A percentile compares a stretch with the other conserved stretches of the same genome.
Conservation (phyloP, 2,329 filamentous ascomycete genomes). For the Colletotrichum sp. region DNA sequence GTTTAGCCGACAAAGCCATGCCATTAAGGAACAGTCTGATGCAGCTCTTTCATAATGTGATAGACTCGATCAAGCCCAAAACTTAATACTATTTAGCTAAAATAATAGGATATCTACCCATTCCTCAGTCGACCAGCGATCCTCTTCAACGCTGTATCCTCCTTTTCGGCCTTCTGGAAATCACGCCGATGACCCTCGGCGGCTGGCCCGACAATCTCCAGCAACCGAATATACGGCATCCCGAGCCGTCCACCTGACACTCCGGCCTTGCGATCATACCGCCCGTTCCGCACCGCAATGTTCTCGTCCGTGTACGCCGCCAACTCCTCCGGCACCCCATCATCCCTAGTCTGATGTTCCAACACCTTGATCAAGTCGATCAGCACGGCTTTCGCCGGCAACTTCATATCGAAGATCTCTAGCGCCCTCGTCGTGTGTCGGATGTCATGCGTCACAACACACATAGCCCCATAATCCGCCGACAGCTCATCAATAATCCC, state of each 20-base stretch:
- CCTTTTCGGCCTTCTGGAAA: neutral
- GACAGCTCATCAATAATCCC: neutral
- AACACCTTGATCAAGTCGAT: constrained; percentile 12
- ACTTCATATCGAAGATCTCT: neutral
- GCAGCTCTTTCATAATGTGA: neutral
- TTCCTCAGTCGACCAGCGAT: neutral
- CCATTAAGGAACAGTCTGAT: neutral
- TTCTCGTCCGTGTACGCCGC: neutral
- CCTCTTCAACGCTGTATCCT: neutral
- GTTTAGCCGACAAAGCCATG: neutral
- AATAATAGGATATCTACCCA: neutral
- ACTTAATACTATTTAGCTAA: fast-evolving
- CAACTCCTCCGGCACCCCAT: neutral
- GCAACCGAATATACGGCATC: neutral
- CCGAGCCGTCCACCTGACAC: neutral
- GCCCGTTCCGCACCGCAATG: neutral
- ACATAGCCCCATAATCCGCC: neutral
- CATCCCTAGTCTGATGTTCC: constrained; percentile 3
- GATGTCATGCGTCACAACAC: neutral
- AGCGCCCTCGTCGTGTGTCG: neutral
- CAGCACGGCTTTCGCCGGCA: neutral
- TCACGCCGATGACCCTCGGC: neutral
- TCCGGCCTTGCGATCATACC: neutral
- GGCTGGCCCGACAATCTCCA: neutral
- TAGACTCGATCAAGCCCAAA: no score